Evolutionary conservation across 257 asterid species (phyloP), one percentile per base, ranked within the genome.

Genomic region (Solanum rostratum): DNA sequence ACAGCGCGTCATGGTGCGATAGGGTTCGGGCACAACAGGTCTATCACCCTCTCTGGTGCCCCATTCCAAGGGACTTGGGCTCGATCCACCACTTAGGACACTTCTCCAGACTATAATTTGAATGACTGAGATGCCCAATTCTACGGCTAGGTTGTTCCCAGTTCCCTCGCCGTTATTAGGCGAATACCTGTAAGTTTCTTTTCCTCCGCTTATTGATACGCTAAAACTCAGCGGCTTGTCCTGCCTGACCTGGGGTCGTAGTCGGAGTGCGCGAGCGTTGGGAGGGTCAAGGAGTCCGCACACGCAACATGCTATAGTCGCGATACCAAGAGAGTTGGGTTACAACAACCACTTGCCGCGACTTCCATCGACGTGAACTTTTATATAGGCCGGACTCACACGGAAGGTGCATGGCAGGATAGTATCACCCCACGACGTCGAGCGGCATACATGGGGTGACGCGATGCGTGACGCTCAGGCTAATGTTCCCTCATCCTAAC

Each of bases 141-240:
- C 90, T 91, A 90, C 89, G 88, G 90, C 57, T 88, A 89, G 90
- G 92, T 81, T 88, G 16, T 88, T 91, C 89, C 90, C 90, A 87
- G 88, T 89, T 91, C 89, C 88, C 92, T 89, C 91, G 92, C 90
- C 89, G 87, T 90, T 90, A 91, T 91, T 88, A 88, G 41, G 92
- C 91, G 90, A 91, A 90, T 91, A 92, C 94, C 90, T 80, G 89
- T 87, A 89, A 88, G 90, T 91, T 91, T 89, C 90, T 91, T 87
- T 84, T 86, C 90, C 90, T 91, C 91, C 85, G 85, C 92, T 89
- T 87, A 88, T 87, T 59, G 7, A 22, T 59, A 22, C 22, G 65
- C 7, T 57, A n/a, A 59, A n/a, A n/a, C 14, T n/a, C 30, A 59
- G 1, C 1, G 30, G 7, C 6, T 55, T 19, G 13, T 50, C 54